Evolutionary conservation across 179 eudicot species (phyloP), one percentile per base, ranked within the genome.

Genomic region (Gypsophila paniculata): DNA sequence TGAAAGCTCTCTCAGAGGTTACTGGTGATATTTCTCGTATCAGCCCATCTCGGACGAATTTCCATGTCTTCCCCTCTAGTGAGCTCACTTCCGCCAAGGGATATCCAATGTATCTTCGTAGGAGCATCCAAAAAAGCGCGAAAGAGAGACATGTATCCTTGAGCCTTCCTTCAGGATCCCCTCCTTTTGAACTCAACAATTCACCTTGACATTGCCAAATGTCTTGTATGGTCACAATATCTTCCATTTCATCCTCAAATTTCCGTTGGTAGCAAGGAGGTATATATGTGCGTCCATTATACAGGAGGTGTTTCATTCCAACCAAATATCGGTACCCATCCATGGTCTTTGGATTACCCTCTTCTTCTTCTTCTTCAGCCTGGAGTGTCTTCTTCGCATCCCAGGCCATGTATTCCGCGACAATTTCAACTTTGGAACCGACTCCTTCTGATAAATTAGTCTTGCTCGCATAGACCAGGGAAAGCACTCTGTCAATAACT

Each of bases 71-170:
- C 15, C 18, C 66, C 46, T 61, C 22, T 14, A 70, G 79, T n/a
- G 46, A 61, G 22, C 9, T n/a, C 66, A 61, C 46, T 61, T 61
- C 66, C 2, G 9, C 44, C 46, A 61, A 32, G 4, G 61, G 55
- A 23, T 75, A 48, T 36, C 73, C 74, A 5, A 36, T 69, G 32
- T 48, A 69, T 25, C 74, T 75, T 6, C 74, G 57, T 14, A 75
- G 70, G n/a, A 75, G 70, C 62, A 75, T 61, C 74, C 78, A 69
- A 10, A 75, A 75, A 4, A 75, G 61, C 5, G 78, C 73, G 42
- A 69, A 69, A 2, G 78, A 75, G 32, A 75, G 70, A 46, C 74
- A 75, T 1, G 57, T 59, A 49, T 75, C 78, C 54, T 69, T 75
- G 42, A 69, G 62, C 66, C 22, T 7, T 8, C 66, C 66, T 14